Percentiles rank a stretch among this genome's conserved stretches.
Evolutionary conservation across 148 eudicot genomes (phyloP).

Genomic region (Silene latifolia): DNA sequence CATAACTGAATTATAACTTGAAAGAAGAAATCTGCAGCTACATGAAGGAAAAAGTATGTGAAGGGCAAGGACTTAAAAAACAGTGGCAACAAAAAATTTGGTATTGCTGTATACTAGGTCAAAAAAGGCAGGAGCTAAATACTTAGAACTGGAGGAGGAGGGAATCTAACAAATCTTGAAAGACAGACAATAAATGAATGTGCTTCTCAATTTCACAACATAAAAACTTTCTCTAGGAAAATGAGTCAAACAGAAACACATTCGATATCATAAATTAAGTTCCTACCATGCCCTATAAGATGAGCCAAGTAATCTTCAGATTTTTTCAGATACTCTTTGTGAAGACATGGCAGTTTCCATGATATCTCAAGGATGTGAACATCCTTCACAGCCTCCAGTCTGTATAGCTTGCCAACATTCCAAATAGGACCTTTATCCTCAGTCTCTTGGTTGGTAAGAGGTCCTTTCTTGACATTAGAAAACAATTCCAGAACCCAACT

Average conservation of each 20-base stretch:
- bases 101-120: not conserved
- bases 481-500: slow-evolving; percentile 88
- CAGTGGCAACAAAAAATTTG: not conserved
- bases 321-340: slow-evolving; percentile 74
- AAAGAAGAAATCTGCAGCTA: not conserved
- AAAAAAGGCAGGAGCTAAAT: not conserved
- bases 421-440: slow-evolving; percentile 56
- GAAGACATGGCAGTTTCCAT: slow-evolving; percentile 91
- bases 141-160: not conserved
- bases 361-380: slow-evolving; percentile 77
- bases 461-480: slow-evolving; percentile 53
- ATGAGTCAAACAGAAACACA: not conserved
- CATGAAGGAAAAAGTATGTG: slow-evolving; percentile 1
- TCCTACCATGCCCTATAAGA: slow-evolving; percentile 93
- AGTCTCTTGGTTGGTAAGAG: slow-evolving; percentile 41
- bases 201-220: not conserved
- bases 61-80: not conserved
- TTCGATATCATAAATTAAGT: not conserved
- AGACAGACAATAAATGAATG: not conserved
- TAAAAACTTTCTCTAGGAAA: not conserved
- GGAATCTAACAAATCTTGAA: slow-evolving; percentile 1
- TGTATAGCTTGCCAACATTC: slow-evolving; percentile 77
- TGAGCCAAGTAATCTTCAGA: slow-evolving; percentile 94
- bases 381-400: slow-evolving; percentile 91
- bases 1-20: not conserved